These are phyloP conservation scores for Globisporangium middletonii DNA, from an alignment of 352 stramenopile species.

Conservation along the genomic window DNA sequence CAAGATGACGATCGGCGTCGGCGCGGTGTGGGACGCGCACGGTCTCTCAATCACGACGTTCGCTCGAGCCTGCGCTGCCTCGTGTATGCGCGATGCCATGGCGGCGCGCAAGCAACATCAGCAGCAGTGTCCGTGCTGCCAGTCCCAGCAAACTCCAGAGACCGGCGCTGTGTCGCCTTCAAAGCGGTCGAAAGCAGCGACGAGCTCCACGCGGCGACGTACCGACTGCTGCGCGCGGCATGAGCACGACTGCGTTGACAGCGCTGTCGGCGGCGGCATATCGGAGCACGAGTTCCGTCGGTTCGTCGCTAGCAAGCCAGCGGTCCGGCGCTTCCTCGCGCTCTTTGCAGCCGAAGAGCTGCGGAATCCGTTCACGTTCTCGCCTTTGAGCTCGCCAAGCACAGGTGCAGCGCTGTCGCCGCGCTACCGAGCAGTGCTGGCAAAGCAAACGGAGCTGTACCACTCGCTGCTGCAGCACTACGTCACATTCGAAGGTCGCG, in stretches of 20 bases:
- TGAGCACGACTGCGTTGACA: neutral
- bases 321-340: slow-evolving; percentile 38
- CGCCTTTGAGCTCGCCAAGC: slow-evolving; percentile 10
- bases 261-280: slow-evolving; percentile 4
- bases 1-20: slow-evolving; percentile 43
- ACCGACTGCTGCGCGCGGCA: too few species aligned
- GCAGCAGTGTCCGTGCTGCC: neutral
- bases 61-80: slow-evolving; percentile 17
- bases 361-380: slow-evolving; percentile 57
- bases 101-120: neutral
- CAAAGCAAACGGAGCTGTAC: slow-evolving; percentile 34
- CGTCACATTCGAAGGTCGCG: slow-evolving; percentile 47
- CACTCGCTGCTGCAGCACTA: slow-evolving; percentile 34
- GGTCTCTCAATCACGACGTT: slow-evolving; percentile 13
- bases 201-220: neutral
- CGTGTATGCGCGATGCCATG: slow-evolving; percentile 12
- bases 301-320: slow-evolving; percentile 29
- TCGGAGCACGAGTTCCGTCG: slow-evolving; percentile 22
- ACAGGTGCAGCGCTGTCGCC: slow-evolving; percentile 10
- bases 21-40: slow-evolving; percentile 31
- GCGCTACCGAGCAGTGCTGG: slow-evolving; percentile 10
- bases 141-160: neutral
- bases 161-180: neutral
- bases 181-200: neutral
- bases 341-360: slow-evolving; percentile 57